These are phyloP conservation scores for Arthrobotrys pseudoclavata DNA, from an alignment of 2,329 filamentous ascomycete species.

Conservation along the genomic window DNA sequence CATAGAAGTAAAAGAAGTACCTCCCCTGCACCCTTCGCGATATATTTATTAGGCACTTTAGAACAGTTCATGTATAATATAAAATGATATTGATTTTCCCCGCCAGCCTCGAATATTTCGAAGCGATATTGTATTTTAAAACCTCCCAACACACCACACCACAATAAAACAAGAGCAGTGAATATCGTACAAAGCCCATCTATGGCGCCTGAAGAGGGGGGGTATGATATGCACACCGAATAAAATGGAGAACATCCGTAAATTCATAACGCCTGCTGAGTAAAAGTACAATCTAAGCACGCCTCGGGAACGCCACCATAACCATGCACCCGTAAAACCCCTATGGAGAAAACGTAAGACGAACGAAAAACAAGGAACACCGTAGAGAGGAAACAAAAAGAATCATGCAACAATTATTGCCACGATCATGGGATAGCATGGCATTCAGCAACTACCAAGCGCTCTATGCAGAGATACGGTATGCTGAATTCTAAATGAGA, in stretches of 20 bases:
- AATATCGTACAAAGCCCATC: constrained; percentile 17
- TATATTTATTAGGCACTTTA: neutral
- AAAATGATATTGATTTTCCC: neutral
- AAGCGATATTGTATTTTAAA: neutral
- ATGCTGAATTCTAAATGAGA: constrained; percentile 5
- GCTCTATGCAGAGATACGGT: neutral
- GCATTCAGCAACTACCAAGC: neutral
- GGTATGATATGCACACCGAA: constrained; percentile 17
- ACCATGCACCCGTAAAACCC: constrained; percentile 5
- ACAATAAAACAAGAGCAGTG: neutral
- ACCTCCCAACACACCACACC: neutral
- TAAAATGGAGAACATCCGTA: neutral
- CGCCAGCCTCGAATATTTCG: neutral
- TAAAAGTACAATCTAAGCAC: constrained; percentile 18
- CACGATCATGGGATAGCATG: neutral
- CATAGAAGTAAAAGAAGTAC: no score
- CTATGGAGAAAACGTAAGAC: neutral
- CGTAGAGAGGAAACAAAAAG: neutral
- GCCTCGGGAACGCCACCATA: constrained; percentile 22
- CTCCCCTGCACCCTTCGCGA: no score
- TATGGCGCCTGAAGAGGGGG: constrained; percentile 1
- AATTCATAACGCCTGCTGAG: constrained; percentile 11
- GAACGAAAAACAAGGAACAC: neutral
- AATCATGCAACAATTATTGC: neutral
- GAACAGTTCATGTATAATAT: neutral